phyloP scores from a whole-genome alignment of 495 filamentous ascomycete genomes.

The Penicillium atrosanguineum region DNA sequence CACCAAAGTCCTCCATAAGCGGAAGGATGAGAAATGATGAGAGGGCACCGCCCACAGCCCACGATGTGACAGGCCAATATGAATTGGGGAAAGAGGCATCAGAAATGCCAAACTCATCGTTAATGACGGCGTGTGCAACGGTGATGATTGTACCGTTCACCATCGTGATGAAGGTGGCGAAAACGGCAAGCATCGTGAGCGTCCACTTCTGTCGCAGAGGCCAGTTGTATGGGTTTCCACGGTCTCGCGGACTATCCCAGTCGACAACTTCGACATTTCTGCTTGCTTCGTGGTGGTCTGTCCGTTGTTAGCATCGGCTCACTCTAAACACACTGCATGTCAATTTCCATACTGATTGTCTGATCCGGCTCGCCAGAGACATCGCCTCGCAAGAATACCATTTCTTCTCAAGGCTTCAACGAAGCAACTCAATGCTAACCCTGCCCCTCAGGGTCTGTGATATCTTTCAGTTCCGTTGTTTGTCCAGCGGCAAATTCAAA shows the following conservation, averaged over 20 bases:
- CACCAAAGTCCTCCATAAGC: slow-evolving; percentile 52
- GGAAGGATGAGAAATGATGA: slow-evolving; percentile 49
- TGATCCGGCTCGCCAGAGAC: slow-evolving; percentile 21
- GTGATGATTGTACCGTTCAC: slow-evolving; percentile 48
- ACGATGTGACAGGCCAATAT: slow-evolving; percentile 51
- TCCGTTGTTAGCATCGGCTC: neutral
- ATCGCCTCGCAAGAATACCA: slow-evolving; percentile 30
- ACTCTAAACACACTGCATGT: neutral
- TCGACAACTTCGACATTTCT: slow-evolving; percentile 31
- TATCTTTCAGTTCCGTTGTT: neutral
- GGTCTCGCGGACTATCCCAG: slow-evolving; percentile 52
- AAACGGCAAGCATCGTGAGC: slow-evolving; percentile 22
- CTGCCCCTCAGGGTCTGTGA: too few species aligned
- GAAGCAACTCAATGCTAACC: neutral
- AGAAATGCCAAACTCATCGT: slow-evolving; percentile 38
- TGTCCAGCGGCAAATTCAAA: neutral
- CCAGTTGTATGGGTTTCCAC: slow-evolving; percentile 63
- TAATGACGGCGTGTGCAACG: slow-evolving; percentile 37
- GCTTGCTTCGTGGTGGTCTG: slow-evolving; percentile 19
- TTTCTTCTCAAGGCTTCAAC: slow-evolving; percentile 1
- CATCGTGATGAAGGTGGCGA: slow-evolving; percentile 34
- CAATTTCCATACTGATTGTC: slow-evolving; percentile 13
- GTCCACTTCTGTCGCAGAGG: slow-evolving; percentile 43
- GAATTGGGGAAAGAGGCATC: slow-evolving; percentile 50
- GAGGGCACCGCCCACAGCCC: slow-evolving; percentile 48